Evolutionary conservation across 129 eudicot genomes (phyloP), one percentile per base, ranked within the genome.

Genomic region (Artemisia annua): DNA sequence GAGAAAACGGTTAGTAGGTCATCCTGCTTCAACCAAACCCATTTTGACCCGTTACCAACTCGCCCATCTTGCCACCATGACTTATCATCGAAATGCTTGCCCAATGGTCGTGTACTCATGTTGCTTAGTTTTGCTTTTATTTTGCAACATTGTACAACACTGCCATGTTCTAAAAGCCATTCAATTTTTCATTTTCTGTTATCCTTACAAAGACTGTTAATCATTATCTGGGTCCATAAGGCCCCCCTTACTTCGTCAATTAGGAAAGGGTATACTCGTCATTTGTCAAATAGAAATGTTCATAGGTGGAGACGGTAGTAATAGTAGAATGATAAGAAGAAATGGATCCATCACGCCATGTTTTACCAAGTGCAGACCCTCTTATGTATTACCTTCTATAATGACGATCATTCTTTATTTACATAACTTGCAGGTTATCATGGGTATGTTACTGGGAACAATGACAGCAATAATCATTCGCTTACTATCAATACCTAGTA

Each of bases 401-500:
- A 0, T 28, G 35, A 39, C 10, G 39, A 14, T 8, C 0, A 14
- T 52, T 18, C 3, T 19, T 63, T 48, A 26, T 16, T n/a, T 63
- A 62, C 35, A 32, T 6, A 10, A 24, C 11, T 39, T 78, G 54
- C 84, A 91, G 97, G 97, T 91, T 60, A 61, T 82, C 61, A 90
- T 86, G 51, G 97, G 97, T 70, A 85, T 84, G 39, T 19, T 82
- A 59, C 78, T 88, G 73, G 97, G 97, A 24, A 56, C 79, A 26
- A 54, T 79, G 67, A 82, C 83, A 26, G 89, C 95, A 70, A 50
- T 79, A 49, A 53, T 84, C 51, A 64, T 75, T 68, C 80, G 82
- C 80, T 63, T 91, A 5, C 22, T 82, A 16, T 66, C 71, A 7
- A 57, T 75, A 72, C 48, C 84, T 24, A 65, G 65, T 20, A 54